A percentile compares a stretch with the other conserved stretches of the same genome.
Conservation (phyloP, 2,329 filamentous ascomycete species). For the Talaromyces rugulosus region DNA sequence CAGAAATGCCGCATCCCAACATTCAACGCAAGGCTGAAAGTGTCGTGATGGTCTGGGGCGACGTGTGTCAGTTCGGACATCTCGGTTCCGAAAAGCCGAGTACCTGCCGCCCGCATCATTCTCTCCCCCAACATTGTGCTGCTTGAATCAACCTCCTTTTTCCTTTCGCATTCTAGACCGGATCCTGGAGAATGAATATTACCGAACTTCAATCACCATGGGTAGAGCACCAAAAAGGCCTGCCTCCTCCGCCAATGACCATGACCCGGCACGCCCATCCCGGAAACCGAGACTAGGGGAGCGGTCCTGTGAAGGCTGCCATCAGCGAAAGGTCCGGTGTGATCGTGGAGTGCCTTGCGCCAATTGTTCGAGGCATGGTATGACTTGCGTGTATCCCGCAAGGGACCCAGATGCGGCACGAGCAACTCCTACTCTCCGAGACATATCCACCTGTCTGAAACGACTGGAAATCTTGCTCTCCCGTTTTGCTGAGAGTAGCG, state of each 20-base stretch:
- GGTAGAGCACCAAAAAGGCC: neutral
- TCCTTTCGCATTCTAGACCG: too few relatives aligned
- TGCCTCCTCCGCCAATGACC: neutral
- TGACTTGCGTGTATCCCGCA: constrained; percentile 15
- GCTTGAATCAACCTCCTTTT: neutral
- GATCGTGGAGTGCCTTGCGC: constrained; percentile 23
- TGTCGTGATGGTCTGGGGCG: too few relatives aligned
- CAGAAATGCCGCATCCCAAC: neutral
- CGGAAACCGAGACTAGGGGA: constrained; percentile 5
- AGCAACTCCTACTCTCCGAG: constrained; percentile 15
- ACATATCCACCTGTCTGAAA: constrained; percentile 12
- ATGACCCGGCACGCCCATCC: neutral
- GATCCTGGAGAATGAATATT: neutral
- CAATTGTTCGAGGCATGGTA: constrained; percentile 17
- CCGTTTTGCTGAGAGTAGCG: constrained; percentile 4
- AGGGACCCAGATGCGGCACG: constrained; percentile 11
- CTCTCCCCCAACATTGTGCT: neutral
- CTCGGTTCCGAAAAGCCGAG: constrained; percentile 3
- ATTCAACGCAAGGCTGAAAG: neutral
- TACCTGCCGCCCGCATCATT: neutral
- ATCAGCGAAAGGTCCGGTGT: constrained; percentile 26
- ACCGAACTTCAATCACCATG: neutral
- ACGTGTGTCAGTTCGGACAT: neutral
- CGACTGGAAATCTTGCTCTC: constrained; percentile 13
- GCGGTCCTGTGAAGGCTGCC: constrained; percentile 20